Evolutionary conservation across 2,329 filamentous ascomycete genomes (phyloP).

Genomic region (Pestalotiopsis sp.): DNA sequence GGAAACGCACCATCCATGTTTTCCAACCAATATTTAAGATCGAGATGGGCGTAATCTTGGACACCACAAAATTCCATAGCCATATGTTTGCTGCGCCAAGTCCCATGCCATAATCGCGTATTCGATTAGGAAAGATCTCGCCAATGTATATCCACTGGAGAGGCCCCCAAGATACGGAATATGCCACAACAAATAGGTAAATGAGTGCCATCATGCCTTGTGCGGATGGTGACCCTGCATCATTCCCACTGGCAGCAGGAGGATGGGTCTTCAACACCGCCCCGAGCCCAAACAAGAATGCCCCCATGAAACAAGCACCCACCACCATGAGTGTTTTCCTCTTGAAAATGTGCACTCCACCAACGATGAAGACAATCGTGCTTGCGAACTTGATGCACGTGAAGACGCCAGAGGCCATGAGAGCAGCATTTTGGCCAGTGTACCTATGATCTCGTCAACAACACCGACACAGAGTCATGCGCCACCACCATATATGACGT

Average conservation of each 20-base stretch:
- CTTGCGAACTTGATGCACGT: slow-evolving; percentile 10
- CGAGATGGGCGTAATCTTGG: slow-evolving; percentile 4
- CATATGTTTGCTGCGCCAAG: slow-evolving; percentile 50
- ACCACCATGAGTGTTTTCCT: slow-evolving; percentile 1
- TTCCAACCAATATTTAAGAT: slow-evolving; percentile 8
- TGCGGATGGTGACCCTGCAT: slow-evolving; percentile 39
- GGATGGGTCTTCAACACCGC: slow-evolving; percentile 45
- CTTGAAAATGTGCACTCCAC: slow-evolving; percentile 5
- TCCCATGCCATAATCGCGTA: slow-evolving; percentile 49
- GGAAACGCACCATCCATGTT: slow-evolving; percentile 8
- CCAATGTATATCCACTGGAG: slow-evolving; percentile 43
- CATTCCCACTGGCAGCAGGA: slow-evolving; percentile 25
- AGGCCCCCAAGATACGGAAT: slow-evolving; percentile 53
- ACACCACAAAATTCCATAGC: slow-evolving; percentile 48
- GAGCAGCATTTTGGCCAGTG: slow-evolving; percentile 5
- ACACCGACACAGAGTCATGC: not conserved
- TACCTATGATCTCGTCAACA: not conserved
- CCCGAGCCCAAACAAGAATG: slow-evolving; percentile 36
- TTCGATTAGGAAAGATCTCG: slow-evolving; percentile 48
- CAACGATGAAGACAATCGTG: slow-evolving; percentile 3
- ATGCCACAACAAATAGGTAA: slow-evolving; percentile 56
- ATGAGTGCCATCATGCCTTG: slow-evolving; percentile 56
- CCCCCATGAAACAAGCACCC: slow-evolving; percentile 4
- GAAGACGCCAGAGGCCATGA: slow-evolving; percentile 6
- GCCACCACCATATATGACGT: not conserved